Conservation (phyloP, 148 eudicot species). For the Oxyria digyna region DNA sequence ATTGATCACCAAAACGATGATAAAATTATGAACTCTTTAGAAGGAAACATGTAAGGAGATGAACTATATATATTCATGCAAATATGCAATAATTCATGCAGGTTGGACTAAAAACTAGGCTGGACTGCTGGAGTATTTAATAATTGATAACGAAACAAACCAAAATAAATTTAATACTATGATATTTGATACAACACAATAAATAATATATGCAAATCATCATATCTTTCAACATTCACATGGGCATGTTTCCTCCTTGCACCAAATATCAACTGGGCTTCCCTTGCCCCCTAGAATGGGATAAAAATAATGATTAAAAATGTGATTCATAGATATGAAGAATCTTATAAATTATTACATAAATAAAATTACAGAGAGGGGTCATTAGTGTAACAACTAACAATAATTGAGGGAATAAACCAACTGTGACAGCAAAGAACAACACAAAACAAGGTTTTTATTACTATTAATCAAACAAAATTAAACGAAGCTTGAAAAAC, state of each 20-base stretch:
- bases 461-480: not conserved
- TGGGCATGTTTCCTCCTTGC: constrained; percentile 9
- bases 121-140: constrained; percentile 7
- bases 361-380: not conserved
- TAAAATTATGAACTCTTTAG: not conserved
- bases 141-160: constrained; percentile 3
- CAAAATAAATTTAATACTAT: not conserved
- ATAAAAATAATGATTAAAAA: not conserved
- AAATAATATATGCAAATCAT: not conserved
- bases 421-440: constrained; percentile 8
- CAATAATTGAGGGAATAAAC: constrained; percentile 12
- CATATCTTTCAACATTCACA: constrained; percentile 5
- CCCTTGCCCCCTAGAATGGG: not conserved
- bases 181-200: not conserved
- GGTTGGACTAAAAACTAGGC: constrained; percentile 7
- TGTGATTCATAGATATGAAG: constrained; percentile 11
- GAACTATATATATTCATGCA: not conserved
- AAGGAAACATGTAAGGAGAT: not conserved
- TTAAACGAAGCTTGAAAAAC: not conserved
- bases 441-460: constrained; percentile 7
- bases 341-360: constrained; percentile 10
- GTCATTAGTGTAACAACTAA: constrained; percentile 9
- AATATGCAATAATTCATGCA: constrained; percentile 1
- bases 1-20: not conserved
- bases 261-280: not conserved